Percentiles rank a stretch among this genome's conserved stretches.
phyloP scores from a whole-genome alignment of 2,329 filamentous ascomycete species.

The Hymenoscyphus infarciens region DNA sequence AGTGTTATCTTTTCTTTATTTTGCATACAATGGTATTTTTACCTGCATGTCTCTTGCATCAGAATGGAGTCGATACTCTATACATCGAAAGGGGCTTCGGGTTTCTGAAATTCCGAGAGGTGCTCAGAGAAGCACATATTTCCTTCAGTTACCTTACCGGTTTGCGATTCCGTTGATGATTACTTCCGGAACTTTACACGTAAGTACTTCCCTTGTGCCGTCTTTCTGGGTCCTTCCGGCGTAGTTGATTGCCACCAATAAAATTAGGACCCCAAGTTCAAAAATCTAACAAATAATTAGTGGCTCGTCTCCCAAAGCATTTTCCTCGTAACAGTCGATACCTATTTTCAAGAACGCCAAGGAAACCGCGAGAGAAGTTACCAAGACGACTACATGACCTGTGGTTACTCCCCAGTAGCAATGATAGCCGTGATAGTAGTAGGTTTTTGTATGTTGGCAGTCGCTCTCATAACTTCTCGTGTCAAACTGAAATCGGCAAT shows the following conservation, averaged over 20 bases:
- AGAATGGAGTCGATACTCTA: conserved; percentile 8
- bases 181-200: conserved; percentile 35
- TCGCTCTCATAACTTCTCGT: not conserved
- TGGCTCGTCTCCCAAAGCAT: conserved; percentile 22
- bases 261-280: no score
- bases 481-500: conserved; percentile 6
- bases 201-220: conserved; percentile 37
- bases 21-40: conserved; percentile 32
- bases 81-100: conserved; percentile 36
- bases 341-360: not conserved
- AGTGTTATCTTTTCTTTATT: conserved; percentile 31
- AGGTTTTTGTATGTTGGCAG: not conserved
- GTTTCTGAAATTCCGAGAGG: conserved; percentile 30
- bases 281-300: conserved; percentile 32
- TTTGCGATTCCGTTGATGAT: conserved; percentile 34
- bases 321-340: conserved; percentile 11
- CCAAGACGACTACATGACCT: not conserved
- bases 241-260: no score
- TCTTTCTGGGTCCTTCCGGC: not conserved
- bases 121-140: conserved; percentile 34
- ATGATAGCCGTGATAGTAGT: conserved; percentile 12
- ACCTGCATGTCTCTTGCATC: conserved; percentile 7
- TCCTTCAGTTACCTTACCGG: conserved; percentile 36
- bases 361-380: not conserved
- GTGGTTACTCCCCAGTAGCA: conserved; percentile 21